Base-by-base conservation (phyloP, 768 basidiomycete species). In the Leucosporidium creatinivorum region DNA sequence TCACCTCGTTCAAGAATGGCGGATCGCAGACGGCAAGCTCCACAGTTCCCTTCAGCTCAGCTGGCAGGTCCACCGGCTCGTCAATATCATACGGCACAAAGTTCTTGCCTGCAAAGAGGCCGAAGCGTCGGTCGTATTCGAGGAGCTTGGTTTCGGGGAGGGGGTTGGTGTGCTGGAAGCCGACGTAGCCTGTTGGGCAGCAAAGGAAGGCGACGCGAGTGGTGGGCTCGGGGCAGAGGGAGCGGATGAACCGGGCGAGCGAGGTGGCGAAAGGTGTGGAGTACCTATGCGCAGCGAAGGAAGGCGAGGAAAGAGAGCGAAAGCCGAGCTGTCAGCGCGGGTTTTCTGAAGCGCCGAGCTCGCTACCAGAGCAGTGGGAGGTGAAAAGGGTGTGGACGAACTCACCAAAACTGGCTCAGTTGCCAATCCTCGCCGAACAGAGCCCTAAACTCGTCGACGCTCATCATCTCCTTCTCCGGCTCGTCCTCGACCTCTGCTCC, bases 161-260 rank as follows among this genome's bases (percentile, higher is more conserved):
- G 1, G 71, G 66, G 61, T 69, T 67, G n/a, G 66, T 25, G 61
- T 73, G 70, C 44, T 73, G 75, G 65, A 75, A 73, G 8, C 69
- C 75, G 52, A 75, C 72, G 71, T 64, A 75, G 21, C 66, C 70
- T 0, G 75, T 75, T 9, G 75, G 75, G n/a, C 71, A 75, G 55
- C 66, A 73, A 23, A 75, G 69, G 70, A 74, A 75, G 44, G 75
- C 75, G 62, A 73, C 63, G 12, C 62, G 62, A 7, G 70, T 62
- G 8, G 49, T 1, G 0, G 67, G 48, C 6, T 62, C 62, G 52
- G 55, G 49, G 59, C 57, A 61, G n/a, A n/a, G 33, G 23, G 36
- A n/a, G 25, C 25, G 26, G 61, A 75, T 59, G 55, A 70, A 74
- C 21, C 30, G 33, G 44, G 71, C 70, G 31, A 75, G 65, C 5